Conservation (phyloP, 352 stramenopile genomes). For the Pythium myriotylum region DNA sequence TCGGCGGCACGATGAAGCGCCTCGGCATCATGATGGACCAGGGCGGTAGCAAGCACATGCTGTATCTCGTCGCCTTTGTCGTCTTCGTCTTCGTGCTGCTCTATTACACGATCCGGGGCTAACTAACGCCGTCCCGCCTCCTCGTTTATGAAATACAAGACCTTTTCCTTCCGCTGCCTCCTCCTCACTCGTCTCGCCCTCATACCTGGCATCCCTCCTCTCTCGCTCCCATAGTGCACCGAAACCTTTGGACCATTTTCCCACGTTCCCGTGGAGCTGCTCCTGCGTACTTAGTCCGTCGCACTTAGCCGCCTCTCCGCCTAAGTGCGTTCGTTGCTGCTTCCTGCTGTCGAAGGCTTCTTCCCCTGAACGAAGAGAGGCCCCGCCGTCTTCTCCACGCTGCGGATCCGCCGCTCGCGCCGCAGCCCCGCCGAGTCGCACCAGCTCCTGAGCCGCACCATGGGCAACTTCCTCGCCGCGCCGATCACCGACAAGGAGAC, state of each 20-base stretch:
- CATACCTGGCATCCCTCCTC: too few species aligned
- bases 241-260: too few species aligned
- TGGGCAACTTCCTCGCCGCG: constrained; percentile 83
- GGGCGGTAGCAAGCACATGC: constrained; percentile 88
- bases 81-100: constrained; percentile 86
- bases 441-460: constrained; percentile 26
- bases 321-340: constrained; percentile 5
- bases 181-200: neutral
- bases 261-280: too few species aligned
- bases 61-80: constrained; percentile 84
- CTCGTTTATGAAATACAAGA: constrained; percentile 8
- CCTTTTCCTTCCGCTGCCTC: too few species aligned
- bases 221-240: too few species aligned
- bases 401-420: constrained; percentile 15
- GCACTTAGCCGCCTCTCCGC: constrained; percentile 11
- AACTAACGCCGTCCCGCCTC: constrained; percentile 36
- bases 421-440: constrained; percentile 18
- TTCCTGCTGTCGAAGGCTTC: neutral
- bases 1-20: constrained; percentile 86
- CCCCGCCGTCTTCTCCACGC: neutral
- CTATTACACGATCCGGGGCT: constrained; percentile 79
- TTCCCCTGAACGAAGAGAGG: constrained; percentile 3
- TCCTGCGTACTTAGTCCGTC: neutral
- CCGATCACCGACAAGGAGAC: constrained; percentile 84
- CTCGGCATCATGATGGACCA: constrained; percentile 88